Percentiles rank a stretch among this genome's conserved stretches.
Conservation (phyloP, 2,329 filamentous ascomycete genomes). For the Tolypocladium ophioglossoides region DNA sequence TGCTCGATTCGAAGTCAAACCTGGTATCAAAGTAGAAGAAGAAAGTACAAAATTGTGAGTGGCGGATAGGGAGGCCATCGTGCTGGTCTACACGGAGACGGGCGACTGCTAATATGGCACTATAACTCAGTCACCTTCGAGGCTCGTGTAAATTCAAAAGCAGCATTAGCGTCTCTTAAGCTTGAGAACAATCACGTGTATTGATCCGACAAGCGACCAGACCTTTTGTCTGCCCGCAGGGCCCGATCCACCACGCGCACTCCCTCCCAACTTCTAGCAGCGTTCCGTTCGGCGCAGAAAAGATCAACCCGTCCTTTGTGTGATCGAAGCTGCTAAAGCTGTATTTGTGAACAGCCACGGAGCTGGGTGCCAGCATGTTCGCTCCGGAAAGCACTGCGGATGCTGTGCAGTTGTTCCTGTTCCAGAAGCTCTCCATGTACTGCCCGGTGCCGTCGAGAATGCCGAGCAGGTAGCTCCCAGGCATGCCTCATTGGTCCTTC, state of each 20-base stretch:
- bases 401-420: neutral
- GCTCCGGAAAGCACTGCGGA: neutral
- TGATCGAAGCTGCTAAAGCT: neutral
- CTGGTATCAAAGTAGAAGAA: neutral
- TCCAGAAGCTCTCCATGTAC: neutral
- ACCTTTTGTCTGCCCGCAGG: neutral
- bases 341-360: no score
- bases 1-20: neutral
- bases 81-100: no score
- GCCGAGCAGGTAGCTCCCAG: neutral
- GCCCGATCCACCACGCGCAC: conserved; percentile 1
- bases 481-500: neutral
- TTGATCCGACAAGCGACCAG: neutral
- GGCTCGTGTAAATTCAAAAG: neutral
- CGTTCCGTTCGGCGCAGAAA: neutral
- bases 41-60: neutral
- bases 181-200: neutral
- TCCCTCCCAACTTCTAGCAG: neutral
- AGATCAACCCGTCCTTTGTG: neutral
- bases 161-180: neutral
- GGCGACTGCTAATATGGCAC: no score
- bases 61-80: neutral
- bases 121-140: neutral
- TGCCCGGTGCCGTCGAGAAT: neutral
- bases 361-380: neutral